phyloP scores from a whole-genome alignment of 225 moss, liverwort and hornwort species.

The Polytrichum formosum region DNA sequence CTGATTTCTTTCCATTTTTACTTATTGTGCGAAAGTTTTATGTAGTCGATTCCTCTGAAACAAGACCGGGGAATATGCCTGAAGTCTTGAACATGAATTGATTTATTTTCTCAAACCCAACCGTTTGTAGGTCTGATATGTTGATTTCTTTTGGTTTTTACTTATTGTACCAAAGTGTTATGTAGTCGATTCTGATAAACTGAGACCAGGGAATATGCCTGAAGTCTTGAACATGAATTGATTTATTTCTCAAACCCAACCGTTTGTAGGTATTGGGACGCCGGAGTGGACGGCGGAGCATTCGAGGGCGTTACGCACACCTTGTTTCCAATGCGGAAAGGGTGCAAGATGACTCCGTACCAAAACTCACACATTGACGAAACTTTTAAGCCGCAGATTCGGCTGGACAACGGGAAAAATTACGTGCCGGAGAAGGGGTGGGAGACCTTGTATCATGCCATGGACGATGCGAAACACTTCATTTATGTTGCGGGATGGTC shows the following conservation, averaged over 20 bases:
- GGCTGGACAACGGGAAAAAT: constrained; percentile 41
- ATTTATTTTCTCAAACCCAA: too few species aligned
- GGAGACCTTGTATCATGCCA: constrained; percentile 62
- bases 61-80: too few species aligned
- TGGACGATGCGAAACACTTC: constrained; percentile 60
- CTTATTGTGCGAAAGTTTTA: too few species aligned
- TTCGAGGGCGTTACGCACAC: constrained; percentile 66
- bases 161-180: too few species aligned
- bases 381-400: constrained; percentile 56
- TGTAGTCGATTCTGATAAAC: too few species aligned
- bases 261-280: constrained; percentile 37
- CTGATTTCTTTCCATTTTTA: too few species aligned
- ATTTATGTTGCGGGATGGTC: constrained; percentile 88
- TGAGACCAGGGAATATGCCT: too few species aligned
- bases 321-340: constrained; percentile 71
- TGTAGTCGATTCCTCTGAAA: too few species aligned
- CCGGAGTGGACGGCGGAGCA: constrained; percentile 49
- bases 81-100: too few species aligned
- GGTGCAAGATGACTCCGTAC: constrained; percentile 75
- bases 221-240: too few species aligned
- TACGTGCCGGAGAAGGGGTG: constrained; percentile 72
- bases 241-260: too few species aligned
- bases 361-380: constrained; percentile 88
- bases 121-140: not conserved
- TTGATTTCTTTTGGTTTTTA: too few species aligned